Evolutionary conservation across 805 yeast species (phyloP), one percentile per base, ranked within the genome.

Genomic region (Candida sakaeoensis): DNA sequence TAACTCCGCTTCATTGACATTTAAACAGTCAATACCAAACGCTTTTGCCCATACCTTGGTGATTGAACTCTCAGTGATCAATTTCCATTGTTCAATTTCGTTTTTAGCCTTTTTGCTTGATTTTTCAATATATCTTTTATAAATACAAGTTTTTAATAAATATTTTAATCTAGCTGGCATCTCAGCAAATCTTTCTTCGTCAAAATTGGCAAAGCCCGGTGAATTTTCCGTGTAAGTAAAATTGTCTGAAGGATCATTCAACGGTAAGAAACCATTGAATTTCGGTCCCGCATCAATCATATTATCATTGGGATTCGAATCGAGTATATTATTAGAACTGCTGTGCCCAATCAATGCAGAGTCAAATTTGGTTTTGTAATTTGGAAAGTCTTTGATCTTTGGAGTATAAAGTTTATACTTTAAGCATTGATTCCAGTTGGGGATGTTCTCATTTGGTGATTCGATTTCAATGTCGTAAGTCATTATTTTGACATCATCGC

Each of bases 41-140:
- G 84, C 61, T 44, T 60, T 57, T 35, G 75, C 63, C 87, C 85
- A 72, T 31, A 72, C 66, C 41, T 63, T 60, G 12, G 79, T 70
- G 3, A 70, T 64, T 2, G 69, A 52, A 48, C 81, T 86, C 53
- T 83, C 91, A 4, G 86, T 74, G 5, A 82, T 68, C 17, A 82
- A 57, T 17, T 65, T 61, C 89, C 89, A 83, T 25, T 67, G 58
- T 21, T 55, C 55, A 3, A 36, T 39, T 16, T 47, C 45, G n/a
- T 50, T 25, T 6, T 33, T 33, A 19, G 17, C 21, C 30, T 21
- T 29, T 17, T 15, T 12, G 4, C 33, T 22, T 10, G 38, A 26
- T 24, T 27, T 36, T 32, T 72, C 74, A 30, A 73, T 48, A 40
- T 62, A 71, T 36, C 69, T 65, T 53, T 80, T 80, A 44, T 73